Conservation (phyloP, 1,139 yeast genomes). For the Debaryomyces sp. region DNA sequence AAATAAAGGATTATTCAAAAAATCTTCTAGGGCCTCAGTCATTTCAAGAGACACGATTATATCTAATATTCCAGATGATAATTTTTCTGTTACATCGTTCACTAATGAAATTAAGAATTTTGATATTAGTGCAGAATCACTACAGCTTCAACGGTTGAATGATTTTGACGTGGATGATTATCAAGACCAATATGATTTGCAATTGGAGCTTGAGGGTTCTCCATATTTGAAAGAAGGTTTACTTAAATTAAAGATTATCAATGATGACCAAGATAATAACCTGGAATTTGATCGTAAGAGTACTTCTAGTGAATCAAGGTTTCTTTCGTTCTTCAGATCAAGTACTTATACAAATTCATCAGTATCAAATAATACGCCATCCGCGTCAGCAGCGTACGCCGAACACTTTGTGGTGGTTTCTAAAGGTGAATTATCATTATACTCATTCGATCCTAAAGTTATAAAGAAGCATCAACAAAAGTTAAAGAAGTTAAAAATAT, state of each 20-base stretch:
- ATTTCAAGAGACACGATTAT: conserved; percentile 30
- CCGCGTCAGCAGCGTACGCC: conserved; percentile 33
- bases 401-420: conserved; percentile 59
- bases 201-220: conserved; percentile 67
- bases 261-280: conserved; percentile 43
- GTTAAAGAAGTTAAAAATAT: conserved; percentile 27
- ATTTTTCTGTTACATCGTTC: conserved; percentile 39
- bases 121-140: conserved; percentile 15
- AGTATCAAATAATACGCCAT: conserved; percentile 9
- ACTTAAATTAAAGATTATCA: conserved; percentile 50
- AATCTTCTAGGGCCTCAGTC: conserved; percentile 39
- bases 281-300: conserved; percentile 15
- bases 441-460: conserved; percentile 53
- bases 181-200: conserved; percentile 59
- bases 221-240: conserved; percentile 84
- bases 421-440: conserved; percentile 58
- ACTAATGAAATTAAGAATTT: conserved; percentile 32
- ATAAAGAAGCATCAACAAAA: conserved; percentile 45
- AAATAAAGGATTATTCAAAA: conserved; percentile 20
- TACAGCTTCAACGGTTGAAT: conserved; percentile 28
- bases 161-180: conserved; percentile 45
- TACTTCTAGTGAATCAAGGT: conserved; percentile 21
- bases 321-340: conserved; percentile 25
- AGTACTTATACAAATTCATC: not conserved
- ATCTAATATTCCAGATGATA: conserved; percentile 32